Conservation (phyloP, 345 rosid genomes). For the Eucalyptus lansdowneana region DNA sequence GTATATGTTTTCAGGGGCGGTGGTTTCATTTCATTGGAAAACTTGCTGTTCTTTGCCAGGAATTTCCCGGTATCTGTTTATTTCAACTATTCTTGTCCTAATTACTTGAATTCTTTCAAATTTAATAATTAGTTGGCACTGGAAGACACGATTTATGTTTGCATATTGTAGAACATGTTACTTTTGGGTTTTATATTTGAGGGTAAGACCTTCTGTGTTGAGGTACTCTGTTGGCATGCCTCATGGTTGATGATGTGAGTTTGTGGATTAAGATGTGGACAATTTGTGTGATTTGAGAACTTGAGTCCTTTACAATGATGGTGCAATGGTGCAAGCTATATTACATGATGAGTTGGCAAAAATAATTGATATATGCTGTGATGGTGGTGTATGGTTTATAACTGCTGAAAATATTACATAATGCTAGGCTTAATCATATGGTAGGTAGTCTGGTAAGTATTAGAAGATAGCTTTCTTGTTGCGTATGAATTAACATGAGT, state of each 20-base stretch:
- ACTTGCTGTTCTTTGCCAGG: slow-evolving; percentile 78
- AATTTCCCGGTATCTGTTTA: slow-evolving; percentile 53
- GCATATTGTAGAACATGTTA: background rate
- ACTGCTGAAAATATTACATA: background rate
- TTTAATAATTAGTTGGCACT: background rate
- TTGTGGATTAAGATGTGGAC: background rate
- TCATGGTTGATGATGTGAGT: background rate
- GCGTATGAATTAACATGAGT: background rate
- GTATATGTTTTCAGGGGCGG: slow-evolving; percentile 63
- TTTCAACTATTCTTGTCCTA: background rate
- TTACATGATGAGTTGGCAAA: background rate
- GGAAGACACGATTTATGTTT: background rate
- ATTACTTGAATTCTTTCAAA: background rate
- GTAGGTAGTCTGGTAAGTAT: background rate
- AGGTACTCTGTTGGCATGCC: background rate
- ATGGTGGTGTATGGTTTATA: background rate
- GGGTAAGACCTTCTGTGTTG: background rate
- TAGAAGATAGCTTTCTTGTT: background rate
- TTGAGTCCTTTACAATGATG: background rate
- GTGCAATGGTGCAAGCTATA: background rate
- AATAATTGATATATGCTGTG: background rate
- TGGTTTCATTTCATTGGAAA: slow-evolving; percentile 97
- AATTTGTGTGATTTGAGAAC: background rate
- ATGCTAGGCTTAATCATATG: background rate
- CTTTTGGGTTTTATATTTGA: background rate